Evolutionary conservation across 2,329 filamentous ascomycete species (phyloP).

Genomic region (Hymenoscyphus scutula): DNA sequence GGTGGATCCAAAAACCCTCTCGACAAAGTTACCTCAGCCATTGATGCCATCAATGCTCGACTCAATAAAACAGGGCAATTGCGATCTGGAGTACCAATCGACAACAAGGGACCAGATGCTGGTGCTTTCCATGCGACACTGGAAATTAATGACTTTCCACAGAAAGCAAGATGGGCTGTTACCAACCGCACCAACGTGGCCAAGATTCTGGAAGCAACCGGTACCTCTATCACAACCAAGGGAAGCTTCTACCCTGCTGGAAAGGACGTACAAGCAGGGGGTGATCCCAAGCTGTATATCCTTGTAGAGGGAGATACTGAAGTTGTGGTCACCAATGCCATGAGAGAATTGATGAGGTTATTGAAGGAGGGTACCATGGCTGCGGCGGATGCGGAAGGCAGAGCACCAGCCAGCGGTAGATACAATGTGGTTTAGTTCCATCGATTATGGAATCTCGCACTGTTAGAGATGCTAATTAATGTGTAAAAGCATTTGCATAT

Average conservation of each 20-base stretch:
- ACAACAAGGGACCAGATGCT: slow-evolving; percentile 97
- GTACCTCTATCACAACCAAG: slow-evolving; percentile 96
- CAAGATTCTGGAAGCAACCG: slow-evolving; percentile 93
- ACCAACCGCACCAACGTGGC: slow-evolving; percentile 98
- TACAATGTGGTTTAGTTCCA: slow-evolving; percentile 74
- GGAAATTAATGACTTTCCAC: slow-evolving; percentile 99
- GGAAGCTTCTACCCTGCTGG: slow-evolving; percentile 83
- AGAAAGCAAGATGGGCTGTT: slow-evolving; percentile 97
- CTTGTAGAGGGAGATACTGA: slow-evolving; percentile 97
- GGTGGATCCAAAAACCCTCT: slow-evolving; percentile 60
- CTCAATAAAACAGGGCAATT: slow-evolving; percentile 87
- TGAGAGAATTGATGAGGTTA: slow-evolving; percentile 84
- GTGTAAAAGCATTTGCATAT: slow-evolving; percentile 4
- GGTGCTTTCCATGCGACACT: slow-evolving; percentile 95
- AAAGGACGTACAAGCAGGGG: slow-evolving; percentile 72
- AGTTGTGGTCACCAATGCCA: slow-evolving; percentile 82
- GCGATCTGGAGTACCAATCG: slow-evolving; percentile 88
- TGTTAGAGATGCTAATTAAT: no score
- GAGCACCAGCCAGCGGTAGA: slow-evolving; percentile 74
- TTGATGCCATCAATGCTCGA: slow-evolving; percentile 85
- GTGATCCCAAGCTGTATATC: slow-evolving; percentile 94
- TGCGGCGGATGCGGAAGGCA: slow-evolving; percentile 80
- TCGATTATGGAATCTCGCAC: background rate
- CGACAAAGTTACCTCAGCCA: slow-evolving; percentile 86
- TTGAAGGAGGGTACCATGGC: slow-evolving; percentile 88